A percentile compares a stretch with the other conserved stretches of the same genome.
Evolutionary conservation across 164 flowering plant genomes (phyloP).

Genomic region (Houttuynia cordata): DNA sequence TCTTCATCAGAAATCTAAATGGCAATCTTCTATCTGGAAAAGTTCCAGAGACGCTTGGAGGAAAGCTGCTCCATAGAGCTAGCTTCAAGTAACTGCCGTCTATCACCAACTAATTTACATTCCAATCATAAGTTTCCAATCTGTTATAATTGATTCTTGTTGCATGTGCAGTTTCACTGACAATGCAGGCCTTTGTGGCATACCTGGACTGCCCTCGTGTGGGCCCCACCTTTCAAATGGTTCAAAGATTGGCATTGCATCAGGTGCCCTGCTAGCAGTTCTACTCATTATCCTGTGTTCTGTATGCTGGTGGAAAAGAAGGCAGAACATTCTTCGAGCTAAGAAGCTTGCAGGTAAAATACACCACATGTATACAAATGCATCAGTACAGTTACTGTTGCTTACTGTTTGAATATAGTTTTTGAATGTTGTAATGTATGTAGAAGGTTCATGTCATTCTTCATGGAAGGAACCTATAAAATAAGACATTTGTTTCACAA

Average conservation of each 20-base stretch:
- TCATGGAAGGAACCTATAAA: no score
- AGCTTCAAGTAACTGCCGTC: conserved; percentile 68
- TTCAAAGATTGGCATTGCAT: conserved; percentile 60
- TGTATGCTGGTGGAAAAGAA: conserved; percentile 76
- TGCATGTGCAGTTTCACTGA: conserved; percentile 62
- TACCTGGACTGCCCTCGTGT: conserved; percentile 80
- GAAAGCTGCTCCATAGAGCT: conserved; percentile 84
- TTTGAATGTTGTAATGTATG: no score
- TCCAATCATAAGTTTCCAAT: no score
- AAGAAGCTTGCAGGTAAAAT: conserved; percentile 70
- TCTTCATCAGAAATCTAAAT: conserved; percentile 64
- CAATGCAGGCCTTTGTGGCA: conserved; percentile 92
- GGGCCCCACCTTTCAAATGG: conserved; percentile 75
- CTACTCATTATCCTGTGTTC: conserved; percentile 41
- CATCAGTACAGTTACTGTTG: background rate
- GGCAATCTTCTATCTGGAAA: conserved; percentile 77
- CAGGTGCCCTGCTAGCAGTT: conserved; percentile 33
- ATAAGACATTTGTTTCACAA: no score
- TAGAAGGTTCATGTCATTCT: no score
- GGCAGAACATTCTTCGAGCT: conserved; percentile 83
- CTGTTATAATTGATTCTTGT: background rate
- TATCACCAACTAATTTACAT: background rate
- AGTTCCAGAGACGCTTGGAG: conserved; percentile 84
- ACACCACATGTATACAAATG: background rate
- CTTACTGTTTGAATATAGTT: no score